phyloP scores from a whole-genome alignment of 768 basidiomycete species.

The Suillus cothurnatus region DNA sequence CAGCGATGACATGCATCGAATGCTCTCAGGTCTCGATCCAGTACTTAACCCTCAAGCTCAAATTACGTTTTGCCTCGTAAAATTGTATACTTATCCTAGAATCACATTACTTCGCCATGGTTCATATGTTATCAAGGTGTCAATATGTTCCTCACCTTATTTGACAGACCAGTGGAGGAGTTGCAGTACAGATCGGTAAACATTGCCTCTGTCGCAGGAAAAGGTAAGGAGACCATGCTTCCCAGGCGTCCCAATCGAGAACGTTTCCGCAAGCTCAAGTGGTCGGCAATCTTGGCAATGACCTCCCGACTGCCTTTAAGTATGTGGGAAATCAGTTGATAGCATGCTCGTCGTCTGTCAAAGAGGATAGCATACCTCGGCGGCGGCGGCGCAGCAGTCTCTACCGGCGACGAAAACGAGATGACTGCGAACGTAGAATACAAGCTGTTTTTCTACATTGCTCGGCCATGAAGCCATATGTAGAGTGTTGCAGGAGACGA shows the following conservation, averaged over 20 bases:
- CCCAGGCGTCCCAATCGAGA: constrained; percentile 57
- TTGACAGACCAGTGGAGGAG: constrained; percentile 37
- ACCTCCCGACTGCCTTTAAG: constrained; percentile 37
- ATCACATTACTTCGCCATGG: background rate
- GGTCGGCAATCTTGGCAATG: constrained; percentile 46
- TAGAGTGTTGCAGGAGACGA: constrained; percentile 30
- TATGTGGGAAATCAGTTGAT: constrained; percentile 24
- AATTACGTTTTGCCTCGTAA: constrained; percentile 53
- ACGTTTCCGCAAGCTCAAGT: constrained; percentile 54
- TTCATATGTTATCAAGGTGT: background rate
- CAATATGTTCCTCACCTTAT: background rate
- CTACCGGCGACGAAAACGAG: constrained; percentile 59
- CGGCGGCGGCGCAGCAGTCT: constrained; percentile 59
- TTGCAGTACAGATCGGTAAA: constrained; percentile 35
- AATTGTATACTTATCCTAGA: constrained; percentile 21
- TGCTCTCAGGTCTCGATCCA: constrained; percentile 33
- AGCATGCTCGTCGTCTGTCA: background rate
- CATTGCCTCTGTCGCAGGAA: constrained; percentile 23
- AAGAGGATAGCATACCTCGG: constrained; percentile 44
- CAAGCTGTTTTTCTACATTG: constrained; percentile 30
- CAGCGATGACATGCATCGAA: constrained; percentile 40
- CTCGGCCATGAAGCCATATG: constrained; percentile 14
- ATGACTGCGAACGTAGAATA: constrained; percentile 61
- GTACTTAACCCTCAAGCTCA: constrained; percentile 61
- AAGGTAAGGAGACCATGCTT: constrained; percentile 52